Percentiles rank a stretch among this genome's conserved stretches.
Conservation (phyloP, 176 grass and related monocot species). For the Zizania latifolia region DNA sequence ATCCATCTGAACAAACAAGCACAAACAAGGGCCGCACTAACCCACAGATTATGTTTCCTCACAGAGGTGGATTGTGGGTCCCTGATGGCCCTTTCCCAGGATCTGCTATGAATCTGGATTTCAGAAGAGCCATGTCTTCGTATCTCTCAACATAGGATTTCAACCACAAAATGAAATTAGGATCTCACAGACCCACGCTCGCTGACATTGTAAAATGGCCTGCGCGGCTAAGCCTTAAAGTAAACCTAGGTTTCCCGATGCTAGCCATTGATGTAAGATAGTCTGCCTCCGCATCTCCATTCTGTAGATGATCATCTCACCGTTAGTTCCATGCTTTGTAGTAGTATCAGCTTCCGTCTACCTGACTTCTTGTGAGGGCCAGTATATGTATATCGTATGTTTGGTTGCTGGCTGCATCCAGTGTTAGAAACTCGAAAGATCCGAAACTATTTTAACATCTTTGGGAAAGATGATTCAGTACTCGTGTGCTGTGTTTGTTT, state of each 20-base stretch:
- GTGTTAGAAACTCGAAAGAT: conserved; percentile 15
- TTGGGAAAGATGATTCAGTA: not conserved
- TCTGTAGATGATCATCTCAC: conserved; percentile 37
- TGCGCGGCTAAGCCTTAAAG: not conserved
- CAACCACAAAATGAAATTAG: not conserved
- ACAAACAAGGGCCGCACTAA: conserved; percentile 17
- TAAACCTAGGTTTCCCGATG: conserved; percentile 27
- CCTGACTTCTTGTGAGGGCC: not conserved
- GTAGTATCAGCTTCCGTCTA: not conserved
- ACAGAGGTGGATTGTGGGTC: conserved; percentile 46
- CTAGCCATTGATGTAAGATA: conserved; percentile 32
- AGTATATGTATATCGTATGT: conserved; percentile 2
- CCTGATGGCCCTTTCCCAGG: conserved; percentile 38
- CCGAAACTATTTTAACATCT: not conserved
- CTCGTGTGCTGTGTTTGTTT: not conserved
- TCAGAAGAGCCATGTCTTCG: conserved; percentile 75
- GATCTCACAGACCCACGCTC: not conserved
- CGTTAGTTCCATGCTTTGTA: conserved; percentile 11
- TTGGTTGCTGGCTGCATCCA: conserved; percentile 24
- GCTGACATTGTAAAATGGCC: conserved; percentile 35
- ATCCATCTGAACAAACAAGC: conserved; percentile 31
- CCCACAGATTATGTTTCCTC: conserved; percentile 58
- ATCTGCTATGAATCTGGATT: conserved; percentile 42
- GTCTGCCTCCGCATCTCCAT: not conserved
- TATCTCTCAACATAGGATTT: conserved; percentile 47